Percentiles rank a stretch among this genome's conserved stretches.
Evolutionary conservation across 305 asterid genomes (phyloP).

Genomic region (Fraxinus baroniana): DNA sequence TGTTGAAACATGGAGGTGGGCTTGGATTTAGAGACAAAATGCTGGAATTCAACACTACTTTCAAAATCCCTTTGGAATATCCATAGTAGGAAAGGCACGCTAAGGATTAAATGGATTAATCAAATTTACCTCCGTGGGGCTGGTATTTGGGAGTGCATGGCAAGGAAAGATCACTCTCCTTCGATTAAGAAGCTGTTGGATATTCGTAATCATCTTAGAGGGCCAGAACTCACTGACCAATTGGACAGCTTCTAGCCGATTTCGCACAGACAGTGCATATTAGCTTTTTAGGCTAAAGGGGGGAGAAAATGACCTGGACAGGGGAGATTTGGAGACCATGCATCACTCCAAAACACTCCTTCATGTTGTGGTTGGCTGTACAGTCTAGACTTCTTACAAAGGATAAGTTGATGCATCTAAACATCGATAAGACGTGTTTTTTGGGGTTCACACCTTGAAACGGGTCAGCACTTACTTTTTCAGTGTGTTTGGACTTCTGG

Average conservation of each 20-base stretch:
- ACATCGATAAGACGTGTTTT: too few relatives aligned
- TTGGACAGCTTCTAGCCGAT: background rate
- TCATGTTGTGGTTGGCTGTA: background rate
- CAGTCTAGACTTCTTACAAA: too few relatives aligned
- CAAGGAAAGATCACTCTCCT: background rate
- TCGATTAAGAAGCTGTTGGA: background rate
- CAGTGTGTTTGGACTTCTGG: too few relatives aligned
- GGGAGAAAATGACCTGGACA: background rate
- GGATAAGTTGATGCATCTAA: too few relatives aligned
- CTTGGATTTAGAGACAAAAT: background rate
- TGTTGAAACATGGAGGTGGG: background rate
- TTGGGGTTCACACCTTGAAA: too few relatives aligned
- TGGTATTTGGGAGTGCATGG: background rate
- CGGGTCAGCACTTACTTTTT: too few relatives aligned
- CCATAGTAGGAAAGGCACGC: background rate
- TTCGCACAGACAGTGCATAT: background rate
- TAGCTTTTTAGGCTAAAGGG: background rate
- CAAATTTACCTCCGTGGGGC: background rate
- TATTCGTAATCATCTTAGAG: background rate
- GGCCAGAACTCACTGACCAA: background rate
- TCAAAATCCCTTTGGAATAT: background rate
- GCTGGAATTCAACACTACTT: background rate
- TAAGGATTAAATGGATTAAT: background rate
- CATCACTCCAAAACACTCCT: background rate
- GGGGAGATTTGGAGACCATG: background rate